phyloP scores from a whole-genome alignment of 179 eudicot genomes.

The Amaranthus tricolor region DNA sequence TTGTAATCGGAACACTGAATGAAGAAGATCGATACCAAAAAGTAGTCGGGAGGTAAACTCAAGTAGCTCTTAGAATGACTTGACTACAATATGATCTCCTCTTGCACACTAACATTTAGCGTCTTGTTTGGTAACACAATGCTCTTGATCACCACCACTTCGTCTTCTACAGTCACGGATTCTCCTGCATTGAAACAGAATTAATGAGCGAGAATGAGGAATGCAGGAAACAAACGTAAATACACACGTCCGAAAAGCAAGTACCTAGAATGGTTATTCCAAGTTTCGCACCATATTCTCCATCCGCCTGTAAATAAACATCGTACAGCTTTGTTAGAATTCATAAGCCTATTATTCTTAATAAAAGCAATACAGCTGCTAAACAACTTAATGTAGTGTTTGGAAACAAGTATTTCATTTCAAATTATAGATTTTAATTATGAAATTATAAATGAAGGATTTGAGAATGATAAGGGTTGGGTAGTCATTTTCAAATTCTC shows the following conservation, averaged over 20 bases:
- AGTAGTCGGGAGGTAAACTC: not conserved
- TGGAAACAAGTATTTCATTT: no score
- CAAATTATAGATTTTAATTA: no score
- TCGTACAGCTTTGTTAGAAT: conserved; percentile 8
- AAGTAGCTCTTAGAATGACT: not conserved
- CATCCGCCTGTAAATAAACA: conserved; percentile 62
- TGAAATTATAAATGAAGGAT: no score
- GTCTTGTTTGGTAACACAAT: conserved; percentile 94
- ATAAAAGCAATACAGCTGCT: no score
- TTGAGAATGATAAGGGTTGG: no score
- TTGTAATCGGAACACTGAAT: conserved; percentile 1
- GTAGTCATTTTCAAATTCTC: no score
- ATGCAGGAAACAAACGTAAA: not conserved
- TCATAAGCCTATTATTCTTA: no score
- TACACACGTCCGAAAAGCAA: not conserved
- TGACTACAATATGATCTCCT: conserved; percentile 71
- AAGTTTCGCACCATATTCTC: conserved; percentile 85
- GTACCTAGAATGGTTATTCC: conserved; percentile 93
- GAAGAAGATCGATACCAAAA: conserved; percentile 3
- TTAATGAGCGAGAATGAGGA: conserved; percentile 7
- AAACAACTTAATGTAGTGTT: no score
- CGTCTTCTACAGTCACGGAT: conserved; percentile 90
- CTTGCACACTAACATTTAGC: conserved; percentile 86
- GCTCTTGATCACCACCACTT: conserved; percentile 84
- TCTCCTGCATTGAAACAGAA: conserved; percentile 53